Evolutionary conservation across 495 filamentous ascomycete species (phyloP).

Genomic region (Pseudoneurospora amorphoporcata): DNA sequence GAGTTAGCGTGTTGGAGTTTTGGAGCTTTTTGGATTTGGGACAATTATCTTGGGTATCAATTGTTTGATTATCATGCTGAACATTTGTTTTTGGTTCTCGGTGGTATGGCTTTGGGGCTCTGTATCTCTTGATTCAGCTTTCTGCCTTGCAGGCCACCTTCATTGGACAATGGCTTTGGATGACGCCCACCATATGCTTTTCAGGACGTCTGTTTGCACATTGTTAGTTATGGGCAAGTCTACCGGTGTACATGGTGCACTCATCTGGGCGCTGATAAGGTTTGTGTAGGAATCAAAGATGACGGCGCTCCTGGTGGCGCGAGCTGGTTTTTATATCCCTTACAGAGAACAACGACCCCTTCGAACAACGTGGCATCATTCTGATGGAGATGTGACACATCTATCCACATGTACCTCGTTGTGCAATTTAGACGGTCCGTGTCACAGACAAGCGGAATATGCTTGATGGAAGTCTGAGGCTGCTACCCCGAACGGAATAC

Average conservation of each 20-base stretch:
- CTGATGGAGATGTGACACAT: neutral
- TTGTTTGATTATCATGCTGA: neutral
- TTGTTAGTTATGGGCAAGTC: neutral
- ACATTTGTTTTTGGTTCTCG: constrained; percentile 1
- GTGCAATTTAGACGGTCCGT: neutral
- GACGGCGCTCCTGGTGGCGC: neutral
- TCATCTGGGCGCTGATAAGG: neutral
- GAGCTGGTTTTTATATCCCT: neutral
- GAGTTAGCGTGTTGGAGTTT: constrained; percentile 27
- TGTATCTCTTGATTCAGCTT: neutral
- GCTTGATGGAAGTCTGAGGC: neutral
- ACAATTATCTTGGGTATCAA: constrained; percentile 3
- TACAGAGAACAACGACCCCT: neutral
- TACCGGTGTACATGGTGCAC: neutral
- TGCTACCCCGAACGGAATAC: neutral
- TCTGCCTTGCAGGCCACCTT: neutral
- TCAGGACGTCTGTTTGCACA: neutral
- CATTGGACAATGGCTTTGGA: neutral
- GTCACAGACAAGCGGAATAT: neutral
- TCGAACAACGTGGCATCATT: neutral
- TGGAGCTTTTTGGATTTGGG: constrained; percentile 4
- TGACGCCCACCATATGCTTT: neutral
- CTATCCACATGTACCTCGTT: neutral
- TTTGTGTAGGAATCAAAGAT: neutral
- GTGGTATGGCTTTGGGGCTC: neutral